Percentiles rank a stretch among this genome's conserved stretches.
Conservation (phyloP, 164 flowering plant genomes). For the Aristolochia fimbriata region DNA sequence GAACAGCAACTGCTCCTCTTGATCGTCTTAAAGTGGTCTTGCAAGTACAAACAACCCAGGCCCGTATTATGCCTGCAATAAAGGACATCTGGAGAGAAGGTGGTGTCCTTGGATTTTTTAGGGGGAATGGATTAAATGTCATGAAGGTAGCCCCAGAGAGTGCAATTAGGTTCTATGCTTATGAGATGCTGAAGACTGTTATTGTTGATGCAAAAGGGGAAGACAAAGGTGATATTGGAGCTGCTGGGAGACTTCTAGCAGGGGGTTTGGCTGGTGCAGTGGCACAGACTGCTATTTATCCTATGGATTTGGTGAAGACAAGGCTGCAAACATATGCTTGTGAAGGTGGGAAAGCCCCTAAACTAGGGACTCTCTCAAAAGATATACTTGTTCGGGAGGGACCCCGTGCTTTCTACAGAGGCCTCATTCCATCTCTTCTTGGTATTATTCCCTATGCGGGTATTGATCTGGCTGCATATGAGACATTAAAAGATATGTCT, state of each 20-base stretch:
- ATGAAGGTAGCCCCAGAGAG: conserved; percentile 97
- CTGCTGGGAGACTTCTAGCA: conserved; percentile 67
- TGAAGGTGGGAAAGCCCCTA: conserved; percentile 64
- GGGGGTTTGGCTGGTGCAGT: conserved; percentile 97
- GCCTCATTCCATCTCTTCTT: conserved; percentile 83
- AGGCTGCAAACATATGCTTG: conserved; percentile 65
- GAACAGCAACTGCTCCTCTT: conserved; percentile 98
- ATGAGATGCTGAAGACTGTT: conserved; percentile 63
- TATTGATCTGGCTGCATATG: conserved; percentile 92
- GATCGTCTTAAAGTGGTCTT: conserved; percentile 82
- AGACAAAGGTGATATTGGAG: conserved; percentile 61
- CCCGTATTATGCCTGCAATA: conserved; percentile 51
- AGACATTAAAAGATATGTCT: conserved; percentile 90
- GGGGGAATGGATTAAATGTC: conserved; percentile 95
- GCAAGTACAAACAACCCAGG: conserved; percentile 74
- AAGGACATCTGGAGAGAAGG: conserved; percentile 68
- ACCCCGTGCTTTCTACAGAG: conserved; percentile 82
- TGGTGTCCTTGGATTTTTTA: conserved; percentile 66
- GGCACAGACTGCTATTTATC: conserved; percentile 86
- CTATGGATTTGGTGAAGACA: conserved; percentile 91
- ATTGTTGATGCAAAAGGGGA: conserved; percentile 45
- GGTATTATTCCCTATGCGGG: conserved; percentile 97
- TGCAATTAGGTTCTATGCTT: conserved; percentile 83
- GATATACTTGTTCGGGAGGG: conserved; percentile 92
- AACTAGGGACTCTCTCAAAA: conserved; percentile 42